A percentile compares a stretch with the other conserved stretches of the same genome.
Conservation (phyloP, 352 stramenopile species). For the Pythium guiyangense region DNA sequence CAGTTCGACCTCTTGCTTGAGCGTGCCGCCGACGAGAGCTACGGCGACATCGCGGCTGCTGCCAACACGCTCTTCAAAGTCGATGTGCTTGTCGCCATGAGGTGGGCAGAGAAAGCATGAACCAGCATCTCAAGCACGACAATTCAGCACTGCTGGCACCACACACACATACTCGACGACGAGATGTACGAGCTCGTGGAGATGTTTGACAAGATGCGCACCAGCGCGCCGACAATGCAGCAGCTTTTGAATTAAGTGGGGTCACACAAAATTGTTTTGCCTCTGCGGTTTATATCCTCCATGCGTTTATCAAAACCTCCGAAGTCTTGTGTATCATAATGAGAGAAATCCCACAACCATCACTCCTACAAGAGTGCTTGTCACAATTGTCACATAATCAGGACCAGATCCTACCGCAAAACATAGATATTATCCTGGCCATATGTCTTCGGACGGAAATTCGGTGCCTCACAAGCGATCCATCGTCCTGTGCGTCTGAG, state of each 20-base stretch:
- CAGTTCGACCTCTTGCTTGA: not conserved
- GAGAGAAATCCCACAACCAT: too few relatives aligned
- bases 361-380: too few relatives aligned
- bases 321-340: not conserved
- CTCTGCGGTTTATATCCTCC: not conserved
- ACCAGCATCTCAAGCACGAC: not conserved
- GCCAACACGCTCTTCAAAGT: not conserved
- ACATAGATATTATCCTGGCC: too few relatives aligned
- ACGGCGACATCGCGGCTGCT: not conserved
- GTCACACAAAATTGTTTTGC: not conserved
- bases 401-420: too few relatives aligned
- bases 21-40: not conserved
- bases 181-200: conserved; percentile 5
- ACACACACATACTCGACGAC: conserved; percentile 8
- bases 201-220: conserved; percentile 2
- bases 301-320: not conserved
- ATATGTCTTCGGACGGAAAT: too few relatives aligned
- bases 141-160: conserved; percentile 1
- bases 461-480: too few relatives aligned
- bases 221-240: not conserved
- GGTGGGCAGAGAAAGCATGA: not conserved
- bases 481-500: too few relatives aligned
- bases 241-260: not conserved
- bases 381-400: too few relatives aligned
- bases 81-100: not conserved